Base-by-base conservation (phyloP, 2,329 filamentous ascomycete species). In the Clonostachys rosea region DNA sequence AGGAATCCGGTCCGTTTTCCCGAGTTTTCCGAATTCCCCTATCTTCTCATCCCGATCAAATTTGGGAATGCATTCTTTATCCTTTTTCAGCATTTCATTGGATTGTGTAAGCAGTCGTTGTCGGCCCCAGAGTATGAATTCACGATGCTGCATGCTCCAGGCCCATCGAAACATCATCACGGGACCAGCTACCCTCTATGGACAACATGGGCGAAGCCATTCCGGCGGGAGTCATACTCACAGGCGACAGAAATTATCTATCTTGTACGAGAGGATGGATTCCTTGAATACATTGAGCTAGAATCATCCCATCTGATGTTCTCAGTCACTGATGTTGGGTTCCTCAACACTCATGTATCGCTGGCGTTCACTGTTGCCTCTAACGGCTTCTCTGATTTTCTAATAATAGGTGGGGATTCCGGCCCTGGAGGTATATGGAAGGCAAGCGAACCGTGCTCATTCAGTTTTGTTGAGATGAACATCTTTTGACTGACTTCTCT, bases 261-360 rank as follows among this genome's bases (percentile, higher is more conserved):
- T 59, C 71, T 99, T 14, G 88, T 87, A 11, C 83, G 91, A 47
- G 92, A 97, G 66, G 92, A 97, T 60, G 94, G 94, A 4, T 72
- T 84, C 43, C 76, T 96, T 10, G 79, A 84, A 46, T 88, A 86
- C 53, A 66, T 92, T 5, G 84, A 90, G 54, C 81, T 89, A 49
- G 78, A 80, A 40, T 75, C 75, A 6, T 71, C 70, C 52, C 78
- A 75, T 42, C 70, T 79, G 54, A 62, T 84, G 46, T 73, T 76
- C 45, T 72, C 75, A 39, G 71, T 76, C 46, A 74, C 77, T 42
- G 73, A 78, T 46, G 74, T 89, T 48, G 86, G 87, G 8, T 75
- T 76, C 30, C 44, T 82, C 89, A 53, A 75, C 45, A 87, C 86
- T 56, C 89, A 87, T 50, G 86, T 95, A 42, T 87, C 90, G 49